Evolutionary conservation across 768 basidiomycete genomes (phyloP), one percentile per base, ranked within the genome.

Genomic region (Pilatotrama ljubarskyi): DNA sequence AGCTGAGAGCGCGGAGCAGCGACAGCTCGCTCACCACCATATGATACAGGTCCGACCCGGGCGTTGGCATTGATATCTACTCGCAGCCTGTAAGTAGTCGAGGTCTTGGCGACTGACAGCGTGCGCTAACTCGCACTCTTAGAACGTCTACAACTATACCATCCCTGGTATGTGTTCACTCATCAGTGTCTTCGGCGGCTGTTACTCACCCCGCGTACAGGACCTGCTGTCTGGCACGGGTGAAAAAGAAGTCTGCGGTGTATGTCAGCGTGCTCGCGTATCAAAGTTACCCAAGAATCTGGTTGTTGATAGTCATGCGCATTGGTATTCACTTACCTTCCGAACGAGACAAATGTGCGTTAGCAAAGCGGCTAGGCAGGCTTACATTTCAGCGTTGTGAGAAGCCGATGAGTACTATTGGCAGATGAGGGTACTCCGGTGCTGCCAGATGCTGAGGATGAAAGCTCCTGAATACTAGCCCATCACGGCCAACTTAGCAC

Each of bases 51-150:
- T 61, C 58, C 14, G 51, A 61, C 41, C 55, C 55, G 13, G 41
- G 53, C 40, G 66, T 78, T 51, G 70, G 64, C 57, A 69, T 78
- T 62, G 72, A 78, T 61, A 68, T 80, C 46, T 78, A 78, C 68
- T 58, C 65, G 35, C 20, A 54, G 52, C 40, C 61, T 10, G 61
- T 62, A 20, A 10, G 55, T 53, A 38, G 0, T 5, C 5, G 15
- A n/a, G 4, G 1, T 1, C 22, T 10, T 41, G 24, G 5, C 3
- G 2, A 3, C 1, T n/a, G 29, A n/a, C 29, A 9, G n/a, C 3
- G 38, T 37, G 8, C n/a, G 11, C 41, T 56, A n/a, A 55, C 17
- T 15, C 1, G 17, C n/a, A 11, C 5, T 25, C 20, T 4, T 17
- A 63, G 61, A 47, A 10, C 18, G 61, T 58, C 50, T 74, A 76